Evolutionary conservation across 768 basidiomycete genomes (phyloP).

Genomic region (Pleurotus sapidus): DNA sequence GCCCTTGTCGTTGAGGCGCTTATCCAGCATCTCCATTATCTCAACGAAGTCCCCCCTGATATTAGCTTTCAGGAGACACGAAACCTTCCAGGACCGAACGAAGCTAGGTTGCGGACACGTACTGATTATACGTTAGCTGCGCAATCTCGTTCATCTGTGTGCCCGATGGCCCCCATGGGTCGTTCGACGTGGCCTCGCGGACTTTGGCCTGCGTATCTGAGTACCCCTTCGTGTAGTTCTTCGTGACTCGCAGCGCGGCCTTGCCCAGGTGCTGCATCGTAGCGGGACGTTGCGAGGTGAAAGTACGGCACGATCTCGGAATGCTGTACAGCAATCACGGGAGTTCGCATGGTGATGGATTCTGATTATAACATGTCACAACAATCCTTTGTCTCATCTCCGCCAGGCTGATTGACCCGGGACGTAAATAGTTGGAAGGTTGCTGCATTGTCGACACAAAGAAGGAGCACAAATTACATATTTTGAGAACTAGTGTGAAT

Average conservation of each 20-base stretch:
- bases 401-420: background rate
- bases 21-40: constrained; percentile 99
- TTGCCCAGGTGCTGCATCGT: constrained; percentile 80
- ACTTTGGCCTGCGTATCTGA: constrained; percentile 95
- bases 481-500: too few species aligned
- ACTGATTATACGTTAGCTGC: constrained; percentile 97
- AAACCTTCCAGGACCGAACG: background rate
- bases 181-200: constrained; percentile 94
- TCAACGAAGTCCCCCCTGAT: constrained; percentile 91
- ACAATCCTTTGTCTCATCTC: background rate
- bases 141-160: constrained; percentile 99
- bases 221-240: constrained; percentile 96
- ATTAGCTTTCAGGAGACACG: constrained; percentile 1
- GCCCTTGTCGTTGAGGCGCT: constrained; percentile 96
- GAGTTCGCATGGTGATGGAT: background rate
- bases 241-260: constrained; percentile 82
- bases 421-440: too few species aligned
- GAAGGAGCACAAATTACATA: too few species aligned
- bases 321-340: background rate
- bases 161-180: constrained; percentile 96
- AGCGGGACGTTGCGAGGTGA: background rate
- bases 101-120: constrained; percentile 25
- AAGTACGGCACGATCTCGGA: background rate
- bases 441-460: too few species aligned
- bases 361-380: background rate